Base-by-base conservation (phyloP, 345 rosid species). In the Pistacia integerrima region DNA sequence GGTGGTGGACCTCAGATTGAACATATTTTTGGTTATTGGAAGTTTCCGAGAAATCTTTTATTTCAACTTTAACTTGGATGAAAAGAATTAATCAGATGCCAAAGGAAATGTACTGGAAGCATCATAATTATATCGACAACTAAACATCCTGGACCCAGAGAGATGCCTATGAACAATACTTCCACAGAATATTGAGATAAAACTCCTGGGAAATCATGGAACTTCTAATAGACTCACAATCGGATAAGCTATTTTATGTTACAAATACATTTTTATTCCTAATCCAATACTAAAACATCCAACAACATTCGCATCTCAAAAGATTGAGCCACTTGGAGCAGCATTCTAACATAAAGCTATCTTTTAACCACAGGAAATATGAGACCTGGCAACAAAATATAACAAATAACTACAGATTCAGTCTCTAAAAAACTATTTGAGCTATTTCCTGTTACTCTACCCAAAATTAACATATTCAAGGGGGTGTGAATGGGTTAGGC, bases 21-120 rank as follows among this genome's bases (percentile, higher is more conserved):
- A 54, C 4, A 54, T 54, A 54, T 54, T 54, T 54, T 54, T 16
- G 4, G 18, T 13, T 49, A 22, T 61, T 67, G 75, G 77, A 80
- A 76, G 74, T 51, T 72, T 76, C 77, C 38, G 2, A 28, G 66
- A 76, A 73, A 54, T 35, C 55, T 70, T 79, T 52, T 64, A 17
- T 17, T 28, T 14, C 56, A 17, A 22, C 66, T 59, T 20, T 44
- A 4, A 67, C 20, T 38, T 66, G 52, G 51, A 38, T 65, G 25
- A 35, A 55, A 71, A 56, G 35, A n/a, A 16, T 11, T 41, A n/a
- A 57, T 36, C 67, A n/a, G 12, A 10, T 20, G 67, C 38, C 3
- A 70, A 7, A 11, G 70, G 70, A 22, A 48, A 5, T 44, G 70
- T 22, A 67, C 54, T 65, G 48, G 12, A 48, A 67, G 51, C 33